Base-by-base conservation (phyloP, 2,329 filamentous ascomycete genomes). In the Scortechinia acanthostroma region DNA sequence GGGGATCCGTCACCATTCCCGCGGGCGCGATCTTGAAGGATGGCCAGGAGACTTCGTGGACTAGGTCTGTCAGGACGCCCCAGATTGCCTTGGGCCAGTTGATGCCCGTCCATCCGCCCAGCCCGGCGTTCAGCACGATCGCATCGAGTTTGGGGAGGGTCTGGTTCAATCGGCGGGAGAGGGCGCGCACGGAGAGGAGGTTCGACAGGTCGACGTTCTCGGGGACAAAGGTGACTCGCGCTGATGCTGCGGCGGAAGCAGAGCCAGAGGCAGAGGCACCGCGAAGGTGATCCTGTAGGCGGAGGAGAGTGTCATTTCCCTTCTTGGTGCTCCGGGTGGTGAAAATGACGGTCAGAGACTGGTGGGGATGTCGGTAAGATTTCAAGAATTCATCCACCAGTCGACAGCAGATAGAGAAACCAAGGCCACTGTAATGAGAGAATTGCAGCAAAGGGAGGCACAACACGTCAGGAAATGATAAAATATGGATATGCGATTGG, bases 61-160 rank as follows among this genome's bases (percentile, higher is more conserved):
- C 35, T 6, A 40, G 17, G 17, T 40, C 35, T 19, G 35, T 40
- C 10, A 40, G 35, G 17, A 40, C 17, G 6, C 35, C 35, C 6
- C 14, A 10, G 22, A 81, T 61, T 1, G 87, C 79, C 45, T 56
- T 54, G 1, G 69, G 62, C 79, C 82, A 96, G 60, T 88, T 68
- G 47, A 95, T 60, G n/a, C 87, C 88, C 1, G 71, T 77, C 86
- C 89, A 95, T 2, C 88, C 90, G 19, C 90, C 89, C 30, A 91
- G 84, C 0, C 91, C 93, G 15, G 91, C 91, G 62, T 96, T 96
- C 59, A 88, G 83, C 28, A 97, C 72, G 19, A 93, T 71, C 2
- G 76, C 76, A 62, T 97, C 89, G 22, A 98, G 70, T 50, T 83
- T 80, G 2, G 87, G 83, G 33, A 89, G 20, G 10, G 6, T 40